Evolutionary conservation across 2,329 filamentous ascomycete genomes (phyloP), one percentile per base, ranked within the genome.

Genomic region (Aspergillus phoenicis): DNA sequence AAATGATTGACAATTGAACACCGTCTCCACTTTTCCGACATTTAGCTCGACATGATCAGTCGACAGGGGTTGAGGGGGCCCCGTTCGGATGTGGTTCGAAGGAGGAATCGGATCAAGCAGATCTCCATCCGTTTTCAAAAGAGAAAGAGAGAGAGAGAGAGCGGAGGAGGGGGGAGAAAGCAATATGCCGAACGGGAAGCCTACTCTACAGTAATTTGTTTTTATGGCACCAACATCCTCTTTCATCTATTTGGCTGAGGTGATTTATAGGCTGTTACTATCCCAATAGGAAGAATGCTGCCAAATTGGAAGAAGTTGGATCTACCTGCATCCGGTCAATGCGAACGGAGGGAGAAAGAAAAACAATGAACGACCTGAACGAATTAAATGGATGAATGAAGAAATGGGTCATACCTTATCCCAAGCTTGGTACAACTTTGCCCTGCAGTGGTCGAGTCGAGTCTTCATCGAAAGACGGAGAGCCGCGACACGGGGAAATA

Each of bases 1-100:
- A 57, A 62, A 62, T 59, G 67, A 69, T 68, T 69, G 64, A 68
- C 67, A 66, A 62, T 62, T 57, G 60, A 62, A 57, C 43, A 43
- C 53, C 39, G 43, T 52, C 66, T 33, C 66, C 66, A 69, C 66
- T 65, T 62, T 58, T 62, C 45, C 58, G 54, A 63, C 58, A 54
- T 52, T 58, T 66, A 63, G 63, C 51, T 59, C 57, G 59, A 62
- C 49, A 48, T 62, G 55, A 60, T 60, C 43, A 56, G 52, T 58
- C 54, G 62, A 62, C 60, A 66, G 47, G 64, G 64, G 59, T 52
- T 43, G 28, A 49, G 52, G 28, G 20, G 53, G 38, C 10, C 39
- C 28, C 20, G 41, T 56, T 56, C 43, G 26, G 39, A 11, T 33
- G 22, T n/a, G 39, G 15, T 62, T 45, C n/a, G 28, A 45, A 36